A percentile compares a stretch with the other conserved stretches of the same genome.
Evolutionary conservation across 164 flowering plant genomes (phyloP).

Genomic region (Saururus chinensis): DNA sequence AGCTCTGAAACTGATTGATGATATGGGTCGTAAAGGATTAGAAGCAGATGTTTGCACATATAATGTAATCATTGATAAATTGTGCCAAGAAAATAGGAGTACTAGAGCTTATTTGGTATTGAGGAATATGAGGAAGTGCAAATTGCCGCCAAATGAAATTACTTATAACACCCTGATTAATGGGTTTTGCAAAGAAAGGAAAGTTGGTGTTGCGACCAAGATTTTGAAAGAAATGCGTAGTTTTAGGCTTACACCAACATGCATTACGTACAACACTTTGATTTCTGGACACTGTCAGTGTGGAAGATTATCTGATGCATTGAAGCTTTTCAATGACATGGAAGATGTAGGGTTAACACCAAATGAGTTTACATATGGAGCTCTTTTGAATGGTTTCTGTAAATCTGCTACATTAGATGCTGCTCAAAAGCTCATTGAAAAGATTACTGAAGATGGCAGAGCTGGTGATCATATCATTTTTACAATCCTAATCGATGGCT

Average conservation of each 20-base stretch:
- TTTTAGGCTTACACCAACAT: constrained; percentile 41
- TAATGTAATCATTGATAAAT: constrained; percentile 57
- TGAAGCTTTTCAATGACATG: constrained; percentile 44
- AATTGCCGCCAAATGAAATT: constrained; percentile 49
- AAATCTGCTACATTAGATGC: constrained; percentile 40
- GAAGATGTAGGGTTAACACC: constrained; percentile 42
- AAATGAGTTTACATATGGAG: constrained; percentile 60
- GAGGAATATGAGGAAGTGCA: constrained; percentile 64
- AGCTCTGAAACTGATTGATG: constrained; percentile 53
- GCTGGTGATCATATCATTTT: constrained; percentile 26
- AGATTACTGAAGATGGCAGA: constrained; percentile 37
- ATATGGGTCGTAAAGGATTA: constrained; percentile 55
- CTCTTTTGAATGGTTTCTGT: constrained; percentile 61
- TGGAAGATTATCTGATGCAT: constrained; percentile 52
- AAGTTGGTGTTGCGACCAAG: constrained; percentile 39
- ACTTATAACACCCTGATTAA: constrained; percentile 66
- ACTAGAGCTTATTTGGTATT: constrained; percentile 62
- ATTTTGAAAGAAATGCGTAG: constrained; percentile 56
- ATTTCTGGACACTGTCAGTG: constrained; percentile 49
- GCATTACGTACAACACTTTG: constrained; percentile 58
- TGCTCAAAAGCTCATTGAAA: constrained; percentile 36
- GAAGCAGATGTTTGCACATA: constrained; percentile 66
- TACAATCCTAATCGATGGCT: constrained; percentile 62
- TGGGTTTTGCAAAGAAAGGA: constrained; percentile 78
- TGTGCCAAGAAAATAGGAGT: constrained; percentile 52